These are phyloP conservation scores for Naganishia randhawae DNA, from an alignment of 768 basidiomycete genomes.

Conservation along the genomic window DNA sequence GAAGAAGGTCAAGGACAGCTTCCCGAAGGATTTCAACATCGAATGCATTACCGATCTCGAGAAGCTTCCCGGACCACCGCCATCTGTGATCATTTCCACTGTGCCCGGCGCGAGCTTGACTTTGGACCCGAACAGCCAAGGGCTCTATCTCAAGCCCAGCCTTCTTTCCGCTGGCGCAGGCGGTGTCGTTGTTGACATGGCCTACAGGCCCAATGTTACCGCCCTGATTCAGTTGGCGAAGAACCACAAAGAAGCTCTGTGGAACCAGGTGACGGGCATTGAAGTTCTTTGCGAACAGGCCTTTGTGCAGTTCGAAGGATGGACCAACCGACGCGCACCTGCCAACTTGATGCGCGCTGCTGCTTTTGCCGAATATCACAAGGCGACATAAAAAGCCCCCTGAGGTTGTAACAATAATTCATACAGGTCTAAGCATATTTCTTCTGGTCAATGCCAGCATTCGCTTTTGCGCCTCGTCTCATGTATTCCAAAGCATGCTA, in stretches of 20 bases:
- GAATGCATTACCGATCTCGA: slow-evolving; percentile 62
- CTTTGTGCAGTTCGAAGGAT: slow-evolving; percentile 45
- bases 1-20: slow-evolving; percentile 62
- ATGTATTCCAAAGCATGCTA: too few relatives aligned
- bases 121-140: slow-evolving; percentile 54
- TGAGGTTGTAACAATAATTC: slow-evolving; percentile 4
- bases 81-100: slow-evolving; percentile 79
- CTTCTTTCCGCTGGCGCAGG: slow-evolving; percentile 63
- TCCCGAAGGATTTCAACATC: slow-evolving; percentile 64
- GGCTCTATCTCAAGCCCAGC: slow-evolving; percentile 57
- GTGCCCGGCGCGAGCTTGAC: slow-evolving; percentile 64
- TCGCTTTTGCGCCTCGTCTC: too few relatives aligned
- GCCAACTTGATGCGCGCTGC: slow-evolving; percentile 40
- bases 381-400: slow-evolving; percentile 15
- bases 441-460: too few relatives aligned
- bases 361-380: slow-evolving; percentile 42
- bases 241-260: slow-evolving; percentile 36
- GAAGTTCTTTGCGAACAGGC: slow-evolving; percentile 49
- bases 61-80: slow-evolving; percentile 56
- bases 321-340: slow-evolving; percentile 46
- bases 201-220: slow-evolving; percentile 83
- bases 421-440: neutral
- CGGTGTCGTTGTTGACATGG: slow-evolving; percentile 84
- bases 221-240: slow-evolving; percentile 70
- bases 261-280: slow-evolving; percentile 44